Base-by-base conservation (phyloP, 768 basidiomycete species). In the Trametes coccinea region DNA sequence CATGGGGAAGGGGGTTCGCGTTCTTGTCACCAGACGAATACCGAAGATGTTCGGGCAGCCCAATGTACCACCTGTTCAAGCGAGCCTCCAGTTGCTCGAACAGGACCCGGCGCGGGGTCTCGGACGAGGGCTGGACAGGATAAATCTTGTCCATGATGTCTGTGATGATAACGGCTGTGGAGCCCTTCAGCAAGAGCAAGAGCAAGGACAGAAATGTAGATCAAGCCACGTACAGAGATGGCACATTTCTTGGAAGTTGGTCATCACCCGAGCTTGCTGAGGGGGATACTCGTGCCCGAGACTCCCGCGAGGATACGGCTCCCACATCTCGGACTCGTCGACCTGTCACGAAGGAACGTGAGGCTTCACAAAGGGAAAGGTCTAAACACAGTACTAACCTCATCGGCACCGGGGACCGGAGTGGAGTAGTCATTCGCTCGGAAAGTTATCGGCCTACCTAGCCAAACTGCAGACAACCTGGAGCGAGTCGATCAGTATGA, bases 51-150 rank as follows among this genome's bases (percentile, higher is more conserved):
- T 88, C 84, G 0, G 90, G 87, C 22, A 93, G 79, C 29, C 82
- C 79, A 50, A 88, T 78, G 65, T 84, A 87, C 90, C 90, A 92
- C 61, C 85, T 87, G 69, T 90, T 87, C 46, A 93, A 75, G 43
- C 82, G 79, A 60, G 78, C 78, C 71, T 90, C 91, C n/a, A 91
- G 72, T 43, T 80, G 76, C 1, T 77, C 77, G 53, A 89, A 73
- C 52, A 82, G 67, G 0, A 77, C 68, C 62, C 84, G 82, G 60
- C 83, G 82, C 2, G 81, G 78, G 2, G 74, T 70, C 6, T 76
- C 75, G n/a, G 79, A 70, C 3, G 75, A 73, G 1, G 79, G 71
- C 64, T 82, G 84, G 17, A 92, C 84, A 1, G 90, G 87, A 74
- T 93, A 92, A 27, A 92, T 79, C 56, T 79, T 79, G 11, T 83